Base-by-base conservation (phyloP, 2,329 filamentous ascomycete species). In the Tolypocladium tundrense region DNA sequence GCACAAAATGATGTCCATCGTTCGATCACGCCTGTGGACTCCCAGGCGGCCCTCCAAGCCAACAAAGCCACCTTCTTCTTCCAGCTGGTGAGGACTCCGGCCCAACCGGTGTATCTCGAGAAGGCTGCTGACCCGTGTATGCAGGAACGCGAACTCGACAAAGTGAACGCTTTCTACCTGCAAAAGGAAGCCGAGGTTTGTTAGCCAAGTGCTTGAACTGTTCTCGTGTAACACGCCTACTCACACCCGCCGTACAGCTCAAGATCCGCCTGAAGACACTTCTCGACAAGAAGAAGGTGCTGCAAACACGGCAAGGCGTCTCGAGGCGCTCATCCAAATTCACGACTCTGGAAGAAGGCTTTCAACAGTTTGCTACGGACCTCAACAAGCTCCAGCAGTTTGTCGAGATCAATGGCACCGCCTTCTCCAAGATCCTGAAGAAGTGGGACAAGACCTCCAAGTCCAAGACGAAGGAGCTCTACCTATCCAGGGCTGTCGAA, bases 401-500 rank as follows among this genome's bases (percentile, higher is more conserved):
- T 73, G 91, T 99, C 63, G 93, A 97, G 72, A 90, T 97, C 70
- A 99, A 99, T 70, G 93, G 94, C 68, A 97, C 91, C 1, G 94
- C 92, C 19, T 97, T 97, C 72, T 97, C 93, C 35, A 99, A 99
- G 73, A 99, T 99, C 60, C 77, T 99, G 62, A 99, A 99, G 77
- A 99, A 99, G 83, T 99, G 94, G 94, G 94, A 99, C 76, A 99
- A 99, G 82, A 97, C 92, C 1, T 97, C 93, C 65, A 99, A 97
- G 81, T 97, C 93, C 55, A 93, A 93, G 72, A 97, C 94, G 60
- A 99, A 99, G 73, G 94, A 97, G 75, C 83, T 97, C 45, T 99
- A 97, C 70, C 85, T 99, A 41, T 95, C 95, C 11, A 84, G 94
- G 60, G 94, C 94, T 10, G 93, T 99, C 61, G 94, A 99, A 72